Evolutionary conservation across 2,329 filamentous ascomycete genomes (phyloP), one percentile per base, ranked within the genome.

Genomic region (Colletotrichum gigasporum): DNA sequence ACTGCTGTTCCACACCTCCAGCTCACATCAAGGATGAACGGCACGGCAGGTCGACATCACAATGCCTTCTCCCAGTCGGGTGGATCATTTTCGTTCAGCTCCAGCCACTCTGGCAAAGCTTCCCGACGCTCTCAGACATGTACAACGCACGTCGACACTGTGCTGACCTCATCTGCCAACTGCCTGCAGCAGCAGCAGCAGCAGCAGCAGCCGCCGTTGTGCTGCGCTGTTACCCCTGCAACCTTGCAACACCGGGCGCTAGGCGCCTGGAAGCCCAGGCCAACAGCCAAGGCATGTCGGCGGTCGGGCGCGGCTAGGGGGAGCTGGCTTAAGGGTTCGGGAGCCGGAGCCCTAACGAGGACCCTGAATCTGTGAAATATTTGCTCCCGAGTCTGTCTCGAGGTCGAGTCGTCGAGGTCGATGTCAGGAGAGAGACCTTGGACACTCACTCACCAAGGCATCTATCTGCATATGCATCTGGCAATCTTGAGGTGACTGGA

Each of bases 321-420:
- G 24, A 32, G n/a, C 32, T 60, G 54, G 41, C 30, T 42, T 10
- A 22, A 62, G 62, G 62, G 56, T 53, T 65, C 48, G 62, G 42
- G 35, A 55, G 41, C 20, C 47, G 22, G 56, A 64, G 57, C 62
- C 62, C 62, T 65, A 65, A 62, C 34, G 39, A 59, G 35, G 42
- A 61, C 56, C 61, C 56, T 34, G 58, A 39, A 61, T 60, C 56
- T 61, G 35, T 26, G 7, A 60, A 54, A 28, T 16, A 16, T 50
- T 32, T 12, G 12, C 24, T 12, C n/a, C n/a, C n/a, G n/a, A n/a
- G n/a, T n/a, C n/a, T 56, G 53, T 45, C 41, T 56, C 53, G 28
- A 34, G n/a, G n/a, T n/a, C n/a, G n/a, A n/a, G n/a, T n/a, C n/a
- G n/a, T n/a, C n/a, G n/a, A n/a, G n/a, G n/a, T n/a, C n/a, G n/a